phyloP scores from a whole-genome alignment of 768 basidiomycete genomes.

The Russula abietina region DNA sequence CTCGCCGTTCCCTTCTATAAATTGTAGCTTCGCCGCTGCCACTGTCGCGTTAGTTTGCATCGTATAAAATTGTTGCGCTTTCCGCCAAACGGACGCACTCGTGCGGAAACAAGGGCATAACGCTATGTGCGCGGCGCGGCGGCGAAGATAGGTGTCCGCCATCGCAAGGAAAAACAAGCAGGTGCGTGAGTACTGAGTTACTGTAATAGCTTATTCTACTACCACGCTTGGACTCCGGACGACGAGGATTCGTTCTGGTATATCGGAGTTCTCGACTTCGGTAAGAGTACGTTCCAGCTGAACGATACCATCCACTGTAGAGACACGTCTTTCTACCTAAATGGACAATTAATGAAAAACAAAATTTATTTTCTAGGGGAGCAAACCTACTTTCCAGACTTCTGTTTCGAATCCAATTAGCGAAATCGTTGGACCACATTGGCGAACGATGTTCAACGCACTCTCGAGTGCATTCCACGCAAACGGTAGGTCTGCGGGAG shows the following conservation, averaged over 20 bases:
- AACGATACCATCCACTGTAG: background rate
- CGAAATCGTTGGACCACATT: conserved; percentile 46
- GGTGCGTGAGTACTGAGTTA: background rate
- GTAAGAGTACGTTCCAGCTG: conserved; percentile 7
- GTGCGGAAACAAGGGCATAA: too few relatives aligned
- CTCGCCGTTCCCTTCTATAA: too few relatives aligned
- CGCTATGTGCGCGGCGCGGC: background rate
- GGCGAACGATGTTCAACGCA: conserved; percentile 39
- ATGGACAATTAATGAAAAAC: background rate
- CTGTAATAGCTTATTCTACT: background rate
- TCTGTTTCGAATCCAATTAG: conserved; percentile 64
- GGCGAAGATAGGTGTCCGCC: too few relatives aligned
- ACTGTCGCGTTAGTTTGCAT: too few relatives aligned
- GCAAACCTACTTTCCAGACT: conserved; percentile 58
- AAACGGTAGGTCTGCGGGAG: conserved; percentile 32
- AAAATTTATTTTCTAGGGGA: background rate
- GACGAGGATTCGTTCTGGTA: conserved; percentile 18
- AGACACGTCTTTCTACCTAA: conserved; percentile 16
- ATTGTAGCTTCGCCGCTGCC: too few relatives aligned
- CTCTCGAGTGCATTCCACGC: conserved; percentile 16
- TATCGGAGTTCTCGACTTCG: background rate
- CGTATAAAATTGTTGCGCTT: background rate
- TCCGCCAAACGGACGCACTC: background rate
- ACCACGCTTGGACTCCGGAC: background rate
- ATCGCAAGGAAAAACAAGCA: background rate